phyloP scores from a whole-genome alignment of 805 yeast species.

The Nakazawaea ernobii region DNA sequence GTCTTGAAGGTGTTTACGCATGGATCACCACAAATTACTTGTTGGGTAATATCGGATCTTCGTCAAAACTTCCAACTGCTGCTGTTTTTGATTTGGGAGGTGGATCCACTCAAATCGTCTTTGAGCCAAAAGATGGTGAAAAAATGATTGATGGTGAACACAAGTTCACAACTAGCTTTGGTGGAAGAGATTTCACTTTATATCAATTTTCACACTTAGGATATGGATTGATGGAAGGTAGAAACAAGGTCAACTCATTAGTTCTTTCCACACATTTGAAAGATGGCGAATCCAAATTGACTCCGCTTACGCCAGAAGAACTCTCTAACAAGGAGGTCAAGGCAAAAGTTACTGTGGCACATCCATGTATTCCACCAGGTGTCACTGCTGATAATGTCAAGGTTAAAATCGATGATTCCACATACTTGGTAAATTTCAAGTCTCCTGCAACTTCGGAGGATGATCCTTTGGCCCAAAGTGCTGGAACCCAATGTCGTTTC shows the following conservation, averaged over 20 bases:
- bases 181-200: constrained; percentile 70
- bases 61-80: constrained; percentile 76
- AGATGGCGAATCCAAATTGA: constrained; percentile 18
- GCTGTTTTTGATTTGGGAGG: constrained; percentile 98
- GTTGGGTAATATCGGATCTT: constrained; percentile 87
- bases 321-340: constrained; percentile 32
- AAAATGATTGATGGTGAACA: constrained; percentile 82
- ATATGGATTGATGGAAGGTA: constrained; percentile 92
- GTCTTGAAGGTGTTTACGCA: constrained; percentile 96
- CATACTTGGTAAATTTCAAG: constrained; percentile 28
- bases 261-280: constrained; percentile 50
- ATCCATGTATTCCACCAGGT: constrained; percentile 90
- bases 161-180: constrained; percentile 74
- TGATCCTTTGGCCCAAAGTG: constrained; percentile 28
- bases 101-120: constrained; percentile 97
- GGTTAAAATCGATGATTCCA: constrained; percentile 44
- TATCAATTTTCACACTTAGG: constrained; percentile 96
- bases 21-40: constrained; percentile 97
- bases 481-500: constrained; percentile 81
- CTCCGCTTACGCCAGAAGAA: constrained; percentile 25
- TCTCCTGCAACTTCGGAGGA: constrained; percentile 23
- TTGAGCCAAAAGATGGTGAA: constrained; percentile 75
- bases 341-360: constrained; percentile 43
- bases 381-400: constrained; percentile 49
- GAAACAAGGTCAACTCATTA: constrained; percentile 69